A percentile compares a stretch with the other conserved stretches of the same genome.
phyloP scores from a whole-genome alignment of 1,139 yeast genomes.

The Magnusiomyces suaveolens region DNA sequence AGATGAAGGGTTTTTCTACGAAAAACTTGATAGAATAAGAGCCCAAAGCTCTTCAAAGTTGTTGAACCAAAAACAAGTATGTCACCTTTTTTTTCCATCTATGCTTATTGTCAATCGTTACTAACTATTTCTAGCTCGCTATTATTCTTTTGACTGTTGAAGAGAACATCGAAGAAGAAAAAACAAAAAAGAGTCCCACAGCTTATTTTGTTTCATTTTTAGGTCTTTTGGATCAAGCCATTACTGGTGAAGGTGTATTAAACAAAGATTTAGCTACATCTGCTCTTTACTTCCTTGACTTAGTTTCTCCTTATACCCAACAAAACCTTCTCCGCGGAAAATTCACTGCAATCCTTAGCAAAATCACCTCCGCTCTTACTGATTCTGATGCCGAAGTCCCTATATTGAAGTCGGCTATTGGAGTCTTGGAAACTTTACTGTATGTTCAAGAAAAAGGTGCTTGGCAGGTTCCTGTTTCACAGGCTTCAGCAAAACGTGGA shows the following conservation, averaged over 20 bases:
- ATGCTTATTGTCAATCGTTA: background rate
- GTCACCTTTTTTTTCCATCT: slow-evolving; percentile 10
- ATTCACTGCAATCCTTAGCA: slow-evolving; percentile 67
- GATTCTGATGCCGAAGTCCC: slow-evolving; percentile 73
- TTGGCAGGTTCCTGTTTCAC: slow-evolving; percentile 47
- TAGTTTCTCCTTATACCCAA: slow-evolving; percentile 69
- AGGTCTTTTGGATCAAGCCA: slow-evolving; percentile 69
- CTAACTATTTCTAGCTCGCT: slow-evolving; percentile 35
- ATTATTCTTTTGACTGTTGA: slow-evolving; percentile 80
- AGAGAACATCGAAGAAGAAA: slow-evolving; percentile 70
- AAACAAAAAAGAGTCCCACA: slow-evolving; percentile 45
- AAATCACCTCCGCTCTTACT: slow-evolving; percentile 72
- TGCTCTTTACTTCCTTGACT: slow-evolving; percentile 71
- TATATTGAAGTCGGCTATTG: slow-evolving; percentile 70
- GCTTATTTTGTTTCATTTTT: slow-evolving; percentile 80
- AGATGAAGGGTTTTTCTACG: slow-evolving; percentile 19
- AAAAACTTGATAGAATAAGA: slow-evolving; percentile 59
- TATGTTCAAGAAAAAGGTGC: slow-evolving; percentile 71
- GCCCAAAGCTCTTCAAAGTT: slow-evolving; percentile 63
- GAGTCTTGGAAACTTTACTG: slow-evolving; percentile 70
- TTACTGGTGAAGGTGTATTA: slow-evolving; percentile 33
- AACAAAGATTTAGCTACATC: slow-evolving; percentile 62
- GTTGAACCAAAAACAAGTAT: slow-evolving; percentile 66
- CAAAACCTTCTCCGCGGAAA: slow-evolving; percentile 56
- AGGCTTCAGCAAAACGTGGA: slow-evolving; percentile 73